These are phyloP conservation scores for Zygoascus hellenicus DNA, from an alignment of 1,139 yeast genomes.

Conservation along the genomic window DNA sequence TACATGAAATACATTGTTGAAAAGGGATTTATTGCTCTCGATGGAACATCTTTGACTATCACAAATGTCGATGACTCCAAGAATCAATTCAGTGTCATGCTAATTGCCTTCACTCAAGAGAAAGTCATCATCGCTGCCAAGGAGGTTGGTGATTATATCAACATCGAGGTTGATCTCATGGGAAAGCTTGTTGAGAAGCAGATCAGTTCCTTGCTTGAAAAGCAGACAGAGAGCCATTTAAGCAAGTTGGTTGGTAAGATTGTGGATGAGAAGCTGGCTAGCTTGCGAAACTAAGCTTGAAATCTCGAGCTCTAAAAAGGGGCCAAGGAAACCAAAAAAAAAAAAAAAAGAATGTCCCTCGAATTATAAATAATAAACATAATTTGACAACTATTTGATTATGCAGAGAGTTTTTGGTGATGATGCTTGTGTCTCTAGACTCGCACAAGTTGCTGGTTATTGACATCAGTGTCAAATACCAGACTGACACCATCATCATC, in stretches of 20 bases:
- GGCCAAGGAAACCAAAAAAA: neutral
- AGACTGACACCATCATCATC: slow-evolving; percentile 96
- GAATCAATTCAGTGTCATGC: slow-evolving; percentile 71
- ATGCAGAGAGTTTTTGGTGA: too few species aligned
- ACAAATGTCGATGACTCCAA: slow-evolving; percentile 58
- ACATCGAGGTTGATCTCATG: slow-evolving; percentile 89
- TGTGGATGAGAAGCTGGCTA: slow-evolving; percentile 46
- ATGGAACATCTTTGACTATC: slow-evolving; percentile 91
- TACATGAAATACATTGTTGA: slow-evolving; percentile 76
- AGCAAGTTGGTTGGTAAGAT: slow-evolving; percentile 44
- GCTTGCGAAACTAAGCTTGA: slow-evolving; percentile 4
- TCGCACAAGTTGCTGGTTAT: too few species aligned
- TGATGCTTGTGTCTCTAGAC: too few species aligned
- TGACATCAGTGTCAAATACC: slow-evolving; percentile 43
- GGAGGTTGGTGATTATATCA: slow-evolving; percentile 57
- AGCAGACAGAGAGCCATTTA: slow-evolving; percentile 35
- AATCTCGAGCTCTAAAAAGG: too few species aligned
- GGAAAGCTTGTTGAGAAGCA: slow-evolving; percentile 91
- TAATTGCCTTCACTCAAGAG: slow-evolving; percentile 86
- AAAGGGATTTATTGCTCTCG: slow-evolving; percentile 87
- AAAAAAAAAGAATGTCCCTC: neutral
- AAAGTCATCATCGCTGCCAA: slow-evolving; percentile 71
- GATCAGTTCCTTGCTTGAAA: slow-evolving; percentile 54
- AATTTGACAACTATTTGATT: neutral
- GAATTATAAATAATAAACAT: neutral